A percentile compares a stretch with the other conserved stretches of the same genome.
phyloP scores from a whole-genome alignment of 2,329 filamentous ascomycete genomes.

The Lanzia echinophila region DNA sequence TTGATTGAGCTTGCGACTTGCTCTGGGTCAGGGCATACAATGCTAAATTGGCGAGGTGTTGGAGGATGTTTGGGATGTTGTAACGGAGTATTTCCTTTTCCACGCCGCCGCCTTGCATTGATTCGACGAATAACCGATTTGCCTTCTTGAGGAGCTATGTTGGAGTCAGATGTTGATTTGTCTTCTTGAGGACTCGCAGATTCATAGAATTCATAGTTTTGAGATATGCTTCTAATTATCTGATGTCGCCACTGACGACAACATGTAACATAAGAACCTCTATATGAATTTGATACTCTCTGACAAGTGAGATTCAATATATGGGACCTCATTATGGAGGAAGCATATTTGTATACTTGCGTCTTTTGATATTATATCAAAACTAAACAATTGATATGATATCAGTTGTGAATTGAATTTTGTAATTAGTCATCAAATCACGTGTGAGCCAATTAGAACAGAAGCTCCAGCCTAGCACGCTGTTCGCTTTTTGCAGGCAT shows the following conservation, averaged over 20 bases:
- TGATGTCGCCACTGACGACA: neutral
- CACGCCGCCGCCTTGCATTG: too few relatives aligned
- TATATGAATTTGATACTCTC: neutral
- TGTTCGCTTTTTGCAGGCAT: too few relatives aligned
- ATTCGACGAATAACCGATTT: too few relatives aligned
- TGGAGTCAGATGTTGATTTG: too few relatives aligned
- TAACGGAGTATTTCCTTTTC: too few relatives aligned
- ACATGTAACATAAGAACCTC: neutral
- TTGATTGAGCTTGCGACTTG: neutral
- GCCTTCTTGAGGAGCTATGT: too few relatives aligned
- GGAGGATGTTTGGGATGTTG: too few relatives aligned
- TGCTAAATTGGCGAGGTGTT: conserved; percentile 8
- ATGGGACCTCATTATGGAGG: neutral
- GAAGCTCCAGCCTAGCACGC: too few relatives aligned
- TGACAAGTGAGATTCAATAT: neutral
- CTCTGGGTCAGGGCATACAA: conserved; percentile 5
- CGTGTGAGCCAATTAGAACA: too few relatives aligned
- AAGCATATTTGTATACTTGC: neutral
- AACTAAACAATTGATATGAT: neutral
- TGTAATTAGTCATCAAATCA: neutral
- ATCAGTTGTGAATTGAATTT: neutral
- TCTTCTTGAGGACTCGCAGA: too few relatives aligned
- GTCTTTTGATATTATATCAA: neutral
- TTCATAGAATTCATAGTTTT: too few relatives aligned
- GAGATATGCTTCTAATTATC: neutral